These are phyloP conservation scores for Candida xiaguanensis DNA, from an alignment of 805 yeast species.

Conservation along the genomic window DNA sequence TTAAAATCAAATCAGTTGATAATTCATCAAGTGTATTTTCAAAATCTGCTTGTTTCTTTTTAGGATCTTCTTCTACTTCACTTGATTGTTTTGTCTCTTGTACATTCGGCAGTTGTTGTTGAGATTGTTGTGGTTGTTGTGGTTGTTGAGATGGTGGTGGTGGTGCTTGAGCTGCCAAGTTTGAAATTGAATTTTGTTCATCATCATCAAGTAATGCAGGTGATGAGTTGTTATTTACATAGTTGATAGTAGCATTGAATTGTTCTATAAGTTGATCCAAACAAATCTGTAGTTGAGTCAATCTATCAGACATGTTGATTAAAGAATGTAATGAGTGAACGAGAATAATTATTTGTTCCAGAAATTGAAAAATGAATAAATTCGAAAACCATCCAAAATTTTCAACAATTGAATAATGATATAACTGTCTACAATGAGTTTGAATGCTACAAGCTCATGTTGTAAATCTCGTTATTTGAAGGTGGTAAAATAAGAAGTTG, in stretches of 20 bases:
- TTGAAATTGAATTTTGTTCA: conserved; percentile 63
- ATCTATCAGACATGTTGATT: conserved; percentile 67
- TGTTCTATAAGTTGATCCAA: conserved; percentile 80
- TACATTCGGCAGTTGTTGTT: conserved; percentile 20
- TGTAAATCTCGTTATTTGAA: no score
- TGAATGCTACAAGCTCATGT: no score
- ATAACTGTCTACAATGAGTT: no score
- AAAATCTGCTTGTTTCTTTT: conserved; percentile 17
- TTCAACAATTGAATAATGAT: no score
- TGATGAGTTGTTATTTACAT: conserved; percentile 46
- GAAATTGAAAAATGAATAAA: no score
- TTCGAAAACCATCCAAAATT: no score
- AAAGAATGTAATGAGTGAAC: no score
- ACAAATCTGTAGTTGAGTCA: conserved; percentile 87
- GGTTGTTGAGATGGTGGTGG: conserved; percentile 32
- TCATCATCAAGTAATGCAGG: conserved; percentile 49
- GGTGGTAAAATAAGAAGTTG: no score
- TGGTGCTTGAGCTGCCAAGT: conserved; percentile 58
- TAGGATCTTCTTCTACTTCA: conserved; percentile 20
- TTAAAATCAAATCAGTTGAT: conserved; percentile 78
- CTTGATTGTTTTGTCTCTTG: conserved; percentile 33
- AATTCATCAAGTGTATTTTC: conserved; percentile 65
- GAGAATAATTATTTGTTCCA: no score
- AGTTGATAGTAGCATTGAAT: conserved; percentile 72
- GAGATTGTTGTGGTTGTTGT: conserved; percentile 22